Conservation (phyloP, 495 filamentous ascomycete genomes). For the Neurospora sp. region DNA sequence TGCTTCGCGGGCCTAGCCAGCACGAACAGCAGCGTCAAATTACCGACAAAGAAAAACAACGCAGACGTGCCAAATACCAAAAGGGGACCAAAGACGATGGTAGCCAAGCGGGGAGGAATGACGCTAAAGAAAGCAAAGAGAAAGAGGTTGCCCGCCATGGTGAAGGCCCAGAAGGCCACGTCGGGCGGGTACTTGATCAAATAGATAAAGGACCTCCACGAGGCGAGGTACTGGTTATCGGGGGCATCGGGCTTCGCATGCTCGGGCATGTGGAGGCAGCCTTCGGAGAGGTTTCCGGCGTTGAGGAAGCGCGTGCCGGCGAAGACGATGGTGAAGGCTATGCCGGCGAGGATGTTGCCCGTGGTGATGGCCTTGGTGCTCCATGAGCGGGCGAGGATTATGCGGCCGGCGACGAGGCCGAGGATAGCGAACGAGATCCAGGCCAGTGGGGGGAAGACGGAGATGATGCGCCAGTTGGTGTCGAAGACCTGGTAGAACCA, state of each 20-base stretch:
- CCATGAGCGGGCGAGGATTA: conserved; percentile 20
- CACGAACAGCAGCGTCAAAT: conserved; percentile 14
- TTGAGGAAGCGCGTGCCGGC: conserved; percentile 16
- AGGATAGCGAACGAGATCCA: conserved; percentile 28
- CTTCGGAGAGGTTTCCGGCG: conserved; percentile 25
- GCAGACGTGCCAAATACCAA: conserved; percentile 25
- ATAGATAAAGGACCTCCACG: conserved; percentile 23
- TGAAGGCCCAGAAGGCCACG: conserved; percentile 24
- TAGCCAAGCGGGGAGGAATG: conserved; percentile 12
- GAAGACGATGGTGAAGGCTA: conserved; percentile 12
- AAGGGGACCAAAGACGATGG: conserved; percentile 8
- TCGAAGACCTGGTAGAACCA: conserved; percentile 17
- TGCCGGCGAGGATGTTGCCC: conserved; percentile 13
- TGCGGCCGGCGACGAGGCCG: conserved; percentile 25
- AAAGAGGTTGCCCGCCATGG: conserved; percentile 20
- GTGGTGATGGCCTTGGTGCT: conserved; percentile 8
- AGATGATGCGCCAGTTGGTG: conserved; percentile 6
- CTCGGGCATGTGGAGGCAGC: conserved; percentile 22
- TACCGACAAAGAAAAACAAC: conserved; percentile 24
- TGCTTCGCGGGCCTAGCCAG: not conserved
- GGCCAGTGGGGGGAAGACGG: conserved; percentile 23
- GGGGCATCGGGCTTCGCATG: conserved; percentile 5
- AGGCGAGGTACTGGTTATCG: conserved; percentile 21
- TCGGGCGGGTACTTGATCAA: conserved; percentile 28
- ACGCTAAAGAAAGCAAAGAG: conserved; percentile 18